Percentiles rank a stretch among this genome's conserved stretches.
Evolutionary conservation across 2,329 filamentous ascomycete genomes (phyloP).

Genomic region (Pestalotiopsis sp.): DNA sequence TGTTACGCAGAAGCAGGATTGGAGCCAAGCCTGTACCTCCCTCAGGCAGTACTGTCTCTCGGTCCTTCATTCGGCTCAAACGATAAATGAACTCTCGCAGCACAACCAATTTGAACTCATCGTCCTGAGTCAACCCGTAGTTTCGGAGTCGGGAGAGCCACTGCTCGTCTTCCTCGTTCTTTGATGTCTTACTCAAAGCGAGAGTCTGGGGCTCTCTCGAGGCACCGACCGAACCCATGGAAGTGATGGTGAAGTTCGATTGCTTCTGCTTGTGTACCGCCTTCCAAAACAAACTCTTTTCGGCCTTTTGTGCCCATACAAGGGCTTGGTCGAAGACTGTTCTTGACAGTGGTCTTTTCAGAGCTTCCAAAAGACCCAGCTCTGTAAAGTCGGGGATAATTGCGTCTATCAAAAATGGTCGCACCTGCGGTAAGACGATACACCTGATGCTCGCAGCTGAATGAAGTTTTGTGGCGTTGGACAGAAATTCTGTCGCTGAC

Average conservation of each 20-base stretch:
- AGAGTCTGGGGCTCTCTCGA: slow-evolving; percentile 59
- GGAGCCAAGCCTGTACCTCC: slow-evolving; percentile 60
- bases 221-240: slow-evolving; percentile 57
- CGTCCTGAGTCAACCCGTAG: slow-evolving; percentile 78
- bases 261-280: slow-evolving; percentile 68
- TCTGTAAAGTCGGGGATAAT: slow-evolving; percentile 71
- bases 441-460: slow-evolving; percentile 82
- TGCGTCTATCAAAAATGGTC: slow-evolving; percentile 78
- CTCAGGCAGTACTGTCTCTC: slow-evolving; percentile 48
- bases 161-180: slow-evolving; percentile 90
- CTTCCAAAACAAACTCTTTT: slow-evolving; percentile 88
- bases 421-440: slow-evolving; percentile 78
- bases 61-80: slow-evolving; percentile 71
- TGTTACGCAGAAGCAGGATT: slow-evolving; percentile 73
- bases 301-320: slow-evolving; percentile 81
- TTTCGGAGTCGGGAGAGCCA: slow-evolving; percentile 88
- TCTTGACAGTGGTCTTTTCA: slow-evolving; percentile 81
- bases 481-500: slow-evolving; percentile 81
- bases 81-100: slow-evolving; percentile 92
- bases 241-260: slow-evolving; percentile 66
- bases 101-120: slow-evolving; percentile 86
- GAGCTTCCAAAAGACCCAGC: slow-evolving; percentile 73
- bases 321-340: slow-evolving; percentile 83
- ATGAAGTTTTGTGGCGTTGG: slow-evolving; percentile 74
- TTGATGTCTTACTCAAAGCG: slow-evolving; percentile 65